phyloP scores from a whole-genome alignment of 2,329 filamentous ascomycete species.

The Clarireedia homoeocarpa region DNA sequence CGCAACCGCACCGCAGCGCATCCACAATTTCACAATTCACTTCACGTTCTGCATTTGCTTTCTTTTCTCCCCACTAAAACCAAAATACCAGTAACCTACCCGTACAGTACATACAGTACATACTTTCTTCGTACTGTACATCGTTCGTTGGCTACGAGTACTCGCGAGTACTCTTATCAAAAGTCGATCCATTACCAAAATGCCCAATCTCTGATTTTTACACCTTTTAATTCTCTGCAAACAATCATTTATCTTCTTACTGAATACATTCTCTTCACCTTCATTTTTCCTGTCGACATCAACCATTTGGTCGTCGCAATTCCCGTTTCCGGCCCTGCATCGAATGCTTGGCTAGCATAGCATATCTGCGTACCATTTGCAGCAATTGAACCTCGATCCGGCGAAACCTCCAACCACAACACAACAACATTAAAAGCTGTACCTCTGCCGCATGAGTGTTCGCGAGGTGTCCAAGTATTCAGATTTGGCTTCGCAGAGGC shows the following conservation, averaged over 20 bases:
- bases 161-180: slow-evolving; percentile 1
- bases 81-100: background rate
- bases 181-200: background rate
- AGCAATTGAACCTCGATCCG: slow-evolving; percentile 7
- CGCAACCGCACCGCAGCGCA: no score
- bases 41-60: background rate
- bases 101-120: background rate
- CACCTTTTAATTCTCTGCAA: slow-evolving; percentile 10
- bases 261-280: slow-evolving; percentile 1
- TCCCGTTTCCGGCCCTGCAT: slow-evolving; percentile 2
- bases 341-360: slow-evolving; percentile 3
- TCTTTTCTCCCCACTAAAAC: background rate
- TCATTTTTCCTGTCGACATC: background rate
- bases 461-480: background rate
- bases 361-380: background rate
- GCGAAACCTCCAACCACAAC: background rate
- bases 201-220: slow-evolving; percentile 2
- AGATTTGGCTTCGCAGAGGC: slow-evolving; percentile 5
- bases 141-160: background rate
- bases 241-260: background rate
- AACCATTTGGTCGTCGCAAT: background rate
- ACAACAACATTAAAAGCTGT: background rate
- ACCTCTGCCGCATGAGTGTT: slow-evolving; percentile 8
- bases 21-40: no score
- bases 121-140: background rate